Conservation (phyloP, 371 early-diverging fungal genomes). For the Apophysomyces variabilis region DNA sequence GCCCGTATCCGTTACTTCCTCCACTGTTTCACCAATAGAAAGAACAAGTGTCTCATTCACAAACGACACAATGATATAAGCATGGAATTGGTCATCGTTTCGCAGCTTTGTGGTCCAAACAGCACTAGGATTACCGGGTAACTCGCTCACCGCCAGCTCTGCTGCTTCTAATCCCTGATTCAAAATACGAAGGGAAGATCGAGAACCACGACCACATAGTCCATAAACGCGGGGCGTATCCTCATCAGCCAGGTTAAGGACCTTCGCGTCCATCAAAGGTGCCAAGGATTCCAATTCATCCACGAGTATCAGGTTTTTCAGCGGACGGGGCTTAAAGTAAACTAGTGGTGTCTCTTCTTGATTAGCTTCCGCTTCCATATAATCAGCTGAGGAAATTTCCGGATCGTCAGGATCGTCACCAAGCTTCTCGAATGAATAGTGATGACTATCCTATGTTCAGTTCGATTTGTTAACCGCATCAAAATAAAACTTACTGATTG, state of each 20-base stretch:
- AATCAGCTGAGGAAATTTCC: conserved; percentile 77
- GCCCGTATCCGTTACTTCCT: conserved; percentile 92
- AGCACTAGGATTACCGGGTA: conserved; percentile 93
- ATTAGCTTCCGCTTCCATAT: conserved; percentile 61
- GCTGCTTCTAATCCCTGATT: conserved; percentile 92
- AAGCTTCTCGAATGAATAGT: conserved; percentile 92
- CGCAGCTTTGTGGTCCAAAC: conserved; percentile 91
- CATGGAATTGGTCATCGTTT: conserved; percentile 70
- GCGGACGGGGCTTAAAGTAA: conserved; percentile 79
- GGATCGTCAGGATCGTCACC: conserved; percentile 89
- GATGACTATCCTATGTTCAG: conserved; percentile 50
- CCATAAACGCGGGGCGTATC: conserved; percentile 94
- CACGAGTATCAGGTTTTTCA: conserved; percentile 85
- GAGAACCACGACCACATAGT: conserved; percentile 84
- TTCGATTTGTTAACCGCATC: background rate
- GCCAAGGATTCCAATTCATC: conserved; percentile 88
- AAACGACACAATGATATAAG: conserved; percentile 94
- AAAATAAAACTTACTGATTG: conserved; percentile 72
- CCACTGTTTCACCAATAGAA: conserved; percentile 93
- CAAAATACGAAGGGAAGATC: conserved; percentile 85
- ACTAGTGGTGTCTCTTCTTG: conserved; percentile 57
- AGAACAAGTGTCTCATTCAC: conserved; percentile 92
- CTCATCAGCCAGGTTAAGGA: conserved; percentile 88
- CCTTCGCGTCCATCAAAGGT: conserved; percentile 78
- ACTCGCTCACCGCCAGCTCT: conserved; percentile 90